Percentiles rank a stretch among this genome's conserved stretches.
phyloP scores from a whole-genome alignment of 2,329 filamentous ascomycete species.

The Paraphoma chrysanthemicola region DNA sequence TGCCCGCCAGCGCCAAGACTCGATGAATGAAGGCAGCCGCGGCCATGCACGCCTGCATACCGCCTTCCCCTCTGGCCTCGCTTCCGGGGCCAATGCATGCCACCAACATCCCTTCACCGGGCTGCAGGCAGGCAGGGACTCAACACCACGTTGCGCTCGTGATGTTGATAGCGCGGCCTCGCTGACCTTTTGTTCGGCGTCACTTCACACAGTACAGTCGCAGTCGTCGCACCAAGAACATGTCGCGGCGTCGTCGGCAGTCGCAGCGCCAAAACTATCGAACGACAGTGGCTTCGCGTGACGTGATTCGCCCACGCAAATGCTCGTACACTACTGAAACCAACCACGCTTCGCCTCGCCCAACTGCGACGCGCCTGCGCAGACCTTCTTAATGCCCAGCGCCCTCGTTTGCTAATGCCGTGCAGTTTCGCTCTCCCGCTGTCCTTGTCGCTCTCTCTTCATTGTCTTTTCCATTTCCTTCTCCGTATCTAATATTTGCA shows the following conservation, averaged over 20 bases:
- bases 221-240: neutral
- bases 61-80: slow-evolving; percentile 25
- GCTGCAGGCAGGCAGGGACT: neutral
- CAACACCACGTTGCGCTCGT: neutral
- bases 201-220: neutral
- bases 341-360: slow-evolving; percentile 33
- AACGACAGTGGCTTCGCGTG: slow-evolving; percentile 22
- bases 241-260: slow-evolving; percentile 9
- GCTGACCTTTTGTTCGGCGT: neutral
- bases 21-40: neutral
- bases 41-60: slow-evolving; percentile 6
- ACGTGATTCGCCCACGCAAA: slow-evolving; percentile 38
- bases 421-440: slow-evolving; percentile 31
- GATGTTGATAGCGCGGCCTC: neutral
- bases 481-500: slow-evolving; percentile 34
- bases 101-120: neutral
- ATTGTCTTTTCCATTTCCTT: slow-evolving; percentile 38
- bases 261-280: slow-evolving; percentile 37
- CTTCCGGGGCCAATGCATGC: slow-evolving; percentile 3
- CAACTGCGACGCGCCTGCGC: slow-evolving; percentile 40
- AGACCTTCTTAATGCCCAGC: slow-evolving; percentile 44
- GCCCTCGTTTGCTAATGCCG: slow-evolving; percentile 31
- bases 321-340: slow-evolving; percentile 46
- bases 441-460: slow-evolving; percentile 32
- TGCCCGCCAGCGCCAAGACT: neutral